Percentiles rank a stretch among this genome's conserved stretches.
phyloP scores from a whole-genome alignment of 2,329 filamentous ascomycete species.

The Diplodia intermedia region DNA sequence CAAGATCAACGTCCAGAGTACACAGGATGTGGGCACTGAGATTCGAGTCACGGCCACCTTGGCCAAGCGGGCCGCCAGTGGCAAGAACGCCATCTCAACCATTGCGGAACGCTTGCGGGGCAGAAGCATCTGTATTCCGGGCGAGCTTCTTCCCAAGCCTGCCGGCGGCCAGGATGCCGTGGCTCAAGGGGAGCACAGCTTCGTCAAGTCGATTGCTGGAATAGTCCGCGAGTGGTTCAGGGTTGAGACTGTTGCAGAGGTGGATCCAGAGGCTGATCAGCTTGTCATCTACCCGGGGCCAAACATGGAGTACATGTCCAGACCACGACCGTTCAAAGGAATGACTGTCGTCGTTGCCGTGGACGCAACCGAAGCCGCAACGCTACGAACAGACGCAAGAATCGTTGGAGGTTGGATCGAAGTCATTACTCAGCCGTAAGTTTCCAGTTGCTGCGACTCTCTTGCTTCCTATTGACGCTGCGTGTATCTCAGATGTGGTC shows the following conservation, averaged over 20 bases:
- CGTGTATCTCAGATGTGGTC: conserved; percentile 38
- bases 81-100: neutral
- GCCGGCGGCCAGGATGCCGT: too few species aligned
- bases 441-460: neutral
- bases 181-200: neutral
- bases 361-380: conserved; percentile 8
- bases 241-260: neutral
- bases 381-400: neutral
- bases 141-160: neutral
- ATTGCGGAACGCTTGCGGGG: neutral
- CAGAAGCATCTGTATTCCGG: neutral
- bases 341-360: conserved; percentile 6
- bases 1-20: conserved; percentile 46
- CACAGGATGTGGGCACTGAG: conserved; percentile 43
- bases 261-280: neutral
- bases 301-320: neutral
- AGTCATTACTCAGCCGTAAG: conserved; percentile 44
- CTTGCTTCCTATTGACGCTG: neutral
- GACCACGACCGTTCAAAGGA: neutral
- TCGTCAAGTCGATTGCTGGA: neutral
- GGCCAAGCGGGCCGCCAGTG: neutral
- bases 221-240: neutral
- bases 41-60: neutral
- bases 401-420: conserved; percentile 39
- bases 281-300: neutral